phyloP scores from a whole-genome alignment of 1,284 basidiomycete species.

The Spongispora temasekensis region DNA sequence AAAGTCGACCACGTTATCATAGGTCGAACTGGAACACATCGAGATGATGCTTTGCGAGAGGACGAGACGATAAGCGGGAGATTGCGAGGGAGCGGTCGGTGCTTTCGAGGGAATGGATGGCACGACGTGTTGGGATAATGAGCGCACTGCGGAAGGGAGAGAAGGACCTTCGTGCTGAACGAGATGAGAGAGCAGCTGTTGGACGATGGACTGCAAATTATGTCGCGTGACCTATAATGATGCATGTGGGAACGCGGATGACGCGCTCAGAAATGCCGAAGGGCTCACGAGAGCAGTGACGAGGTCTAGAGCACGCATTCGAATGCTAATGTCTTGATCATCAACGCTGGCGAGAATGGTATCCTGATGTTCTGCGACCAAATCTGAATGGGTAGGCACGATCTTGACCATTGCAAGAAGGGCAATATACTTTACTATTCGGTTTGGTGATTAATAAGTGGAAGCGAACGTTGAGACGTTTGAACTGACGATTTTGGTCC shows the following conservation, averaged over 20 bases:
- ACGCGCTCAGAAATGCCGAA: neutral
- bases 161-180: slow-evolving; percentile 59
- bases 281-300: slow-evolving; percentile 84
- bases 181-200: slow-evolving; percentile 85
- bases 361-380: slow-evolving; percentile 92
- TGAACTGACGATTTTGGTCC: slow-evolving; percentile 86
- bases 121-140: slow-evolving; percentile 53
- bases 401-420: slow-evolving; percentile 95
- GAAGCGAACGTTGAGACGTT: slow-evolving; percentile 9
- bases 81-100: slow-evolving; percentile 56
- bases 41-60: slow-evolving; percentile 81
- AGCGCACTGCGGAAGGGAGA: slow-evolving; percentile 61
- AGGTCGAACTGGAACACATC: slow-evolving; percentile 82
- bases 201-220: slow-evolving; percentile 88
- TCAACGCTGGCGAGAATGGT: slow-evolving; percentile 89
- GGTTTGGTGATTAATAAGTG: slow-evolving; percentile 22
- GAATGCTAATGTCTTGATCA: slow-evolving; percentile 94
- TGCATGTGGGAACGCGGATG: slow-evolving; percentile 2
- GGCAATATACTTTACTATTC: slow-evolving; percentile 92
- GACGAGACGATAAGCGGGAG: slow-evolving; percentile 81
- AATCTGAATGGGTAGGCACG: slow-evolving; percentile 87
- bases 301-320: slow-evolving; percentile 93
- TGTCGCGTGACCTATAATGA: slow-evolving; percentile 72
- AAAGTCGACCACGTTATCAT: slow-evolving; percentile 88
- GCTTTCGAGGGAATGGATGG: slow-evolving; percentile 42